Base-by-base conservation (phyloP, 2,329 filamentous ascomycete species). In the Endocalyx cinctus region DNA sequence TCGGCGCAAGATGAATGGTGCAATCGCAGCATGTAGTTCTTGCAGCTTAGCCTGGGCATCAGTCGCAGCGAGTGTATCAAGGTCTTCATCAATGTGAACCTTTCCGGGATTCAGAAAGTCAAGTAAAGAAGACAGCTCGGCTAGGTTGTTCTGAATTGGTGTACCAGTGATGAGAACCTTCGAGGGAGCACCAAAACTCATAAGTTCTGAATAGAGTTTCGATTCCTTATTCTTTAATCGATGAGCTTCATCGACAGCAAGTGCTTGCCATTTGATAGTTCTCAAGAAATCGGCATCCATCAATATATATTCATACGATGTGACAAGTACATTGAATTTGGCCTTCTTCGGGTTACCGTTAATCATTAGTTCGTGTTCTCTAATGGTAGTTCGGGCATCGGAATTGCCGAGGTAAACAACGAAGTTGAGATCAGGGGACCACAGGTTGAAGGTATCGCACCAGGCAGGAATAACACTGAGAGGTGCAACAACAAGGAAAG, bases 81-180 rank as follows among this genome's bases (percentile, higher is more conserved):
- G 79, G 44, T 97, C 85, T 38, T 90, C 87, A 43, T 97, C 90
- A 37, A 98, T 89, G 26, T 84, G 69, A 33, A 97, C 82, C 57
- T 88, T 82, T 23, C 90, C 92, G n/a, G 94, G 94, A 62, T 95
- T 97, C 17, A 98, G 67, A 57, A 98, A 98, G 61, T 98, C 90
- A 62, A 98, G 83, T 18, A 98, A 70, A 0, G 94, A 87, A 26
- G 88, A 87, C 8, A 98, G 68, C 61, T 98, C 94, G 14, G 87
- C 87, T 15, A 98, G 69, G 26, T 94, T 97, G 58, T 98, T 98
- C 58, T 98, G 92, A 43, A 98, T 92, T 0, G 92, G 92, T 1
- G 92, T 98, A 37, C 92, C 92, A 1, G 92, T 98, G 50, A 98
- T 98, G 38, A 98, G 72, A 22, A 98, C 74, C 44, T 89, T 84